Conservation (phyloP, 2,329 filamentous ascomycete species). For the Daldinia sp. region DNA sequence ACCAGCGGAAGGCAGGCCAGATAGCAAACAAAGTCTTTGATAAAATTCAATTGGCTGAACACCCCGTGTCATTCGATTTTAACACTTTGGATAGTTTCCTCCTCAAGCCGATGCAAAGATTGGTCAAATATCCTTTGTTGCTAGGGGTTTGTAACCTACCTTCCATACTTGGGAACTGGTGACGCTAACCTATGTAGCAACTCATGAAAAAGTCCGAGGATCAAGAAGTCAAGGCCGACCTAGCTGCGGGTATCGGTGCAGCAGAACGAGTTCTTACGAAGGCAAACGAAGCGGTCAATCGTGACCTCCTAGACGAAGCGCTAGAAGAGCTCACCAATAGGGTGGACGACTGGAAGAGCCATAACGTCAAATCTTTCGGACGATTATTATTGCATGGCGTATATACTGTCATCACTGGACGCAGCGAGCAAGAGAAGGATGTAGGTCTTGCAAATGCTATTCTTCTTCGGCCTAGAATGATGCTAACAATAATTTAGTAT, state of each 20-base stretch:
- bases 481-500: constrained; percentile 66
- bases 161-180: not conserved
- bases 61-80: constrained; percentile 83
- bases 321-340: constrained; percentile 80
- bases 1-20: constrained; percentile 88
- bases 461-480: constrained; percentile 14
- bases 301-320: constrained; percentile 84
- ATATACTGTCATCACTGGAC: constrained; percentile 89
- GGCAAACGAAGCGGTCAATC: constrained; percentile 90
- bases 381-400: constrained; percentile 87
- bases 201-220: constrained; percentile 82
- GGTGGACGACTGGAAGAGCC: constrained; percentile 97
- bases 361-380: constrained; percentile 90
- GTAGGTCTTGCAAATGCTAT: constrained; percentile 57
- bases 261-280: constrained; percentile 82
- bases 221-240: constrained; percentile 73
- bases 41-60: constrained; percentile 79
- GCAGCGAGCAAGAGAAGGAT: constrained; percentile 91
- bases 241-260: constrained; percentile 79
- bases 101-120: constrained; percentile 93
- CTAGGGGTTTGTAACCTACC: constrained; percentile 70
- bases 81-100: constrained; percentile 91
- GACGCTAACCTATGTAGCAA: constrained; percentile 65
- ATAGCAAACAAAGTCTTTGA: constrained; percentile 87
- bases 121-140: constrained; percentile 93